Percentiles rank a stretch among this genome's conserved stretches.
Conservation (phyloP, 441 rosid species). For the Erysimum cheiri region DNA sequence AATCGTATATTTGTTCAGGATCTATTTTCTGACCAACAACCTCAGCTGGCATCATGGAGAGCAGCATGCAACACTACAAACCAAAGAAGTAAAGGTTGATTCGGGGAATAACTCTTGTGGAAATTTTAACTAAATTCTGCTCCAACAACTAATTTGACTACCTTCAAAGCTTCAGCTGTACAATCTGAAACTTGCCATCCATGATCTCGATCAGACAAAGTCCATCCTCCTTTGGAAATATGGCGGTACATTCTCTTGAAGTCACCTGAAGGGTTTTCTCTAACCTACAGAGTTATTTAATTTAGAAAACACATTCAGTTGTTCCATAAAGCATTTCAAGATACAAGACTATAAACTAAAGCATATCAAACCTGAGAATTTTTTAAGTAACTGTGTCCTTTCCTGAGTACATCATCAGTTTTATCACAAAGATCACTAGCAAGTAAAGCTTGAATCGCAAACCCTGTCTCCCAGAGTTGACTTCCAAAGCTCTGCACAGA, state of each 20-base stretch:
- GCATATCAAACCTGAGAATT: conserved; percentile 57
- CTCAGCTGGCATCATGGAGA: conserved; percentile 69
- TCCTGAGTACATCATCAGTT: conserved; percentile 50
- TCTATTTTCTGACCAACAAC: conserved; percentile 70
- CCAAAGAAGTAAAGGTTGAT: conserved; percentile 3
- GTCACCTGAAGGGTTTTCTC: conserved; percentile 62
- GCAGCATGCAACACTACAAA: conserved; percentile 69
- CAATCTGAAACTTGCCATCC: conserved; percentile 83
- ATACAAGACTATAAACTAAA: not conserved
- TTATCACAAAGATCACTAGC: conserved; percentile 48
- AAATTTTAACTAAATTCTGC: not conserved
- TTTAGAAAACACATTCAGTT: not conserved
- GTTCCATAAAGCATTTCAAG: not conserved
- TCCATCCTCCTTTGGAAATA: conserved; percentile 64
- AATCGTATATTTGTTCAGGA: conserved; percentile 55
- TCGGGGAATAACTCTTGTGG: conserved; percentile 12
- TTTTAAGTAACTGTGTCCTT: conserved; percentile 59
- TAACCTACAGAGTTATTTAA: conserved; percentile 44
- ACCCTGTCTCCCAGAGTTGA: conserved; percentile 70
- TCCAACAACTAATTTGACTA: conserved; percentile 7
- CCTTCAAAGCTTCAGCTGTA: conserved; percentile 66
- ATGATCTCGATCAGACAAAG: conserved; percentile 64
- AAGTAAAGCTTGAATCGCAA: conserved; percentile 61
- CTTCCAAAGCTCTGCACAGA: conserved; percentile 55
- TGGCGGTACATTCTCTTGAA: conserved; percentile 64